Evolutionary conservation across 495 filamentous ascomycete genomes (phyloP).

Genomic region (Lasiosphaeria hispida): DNA sequence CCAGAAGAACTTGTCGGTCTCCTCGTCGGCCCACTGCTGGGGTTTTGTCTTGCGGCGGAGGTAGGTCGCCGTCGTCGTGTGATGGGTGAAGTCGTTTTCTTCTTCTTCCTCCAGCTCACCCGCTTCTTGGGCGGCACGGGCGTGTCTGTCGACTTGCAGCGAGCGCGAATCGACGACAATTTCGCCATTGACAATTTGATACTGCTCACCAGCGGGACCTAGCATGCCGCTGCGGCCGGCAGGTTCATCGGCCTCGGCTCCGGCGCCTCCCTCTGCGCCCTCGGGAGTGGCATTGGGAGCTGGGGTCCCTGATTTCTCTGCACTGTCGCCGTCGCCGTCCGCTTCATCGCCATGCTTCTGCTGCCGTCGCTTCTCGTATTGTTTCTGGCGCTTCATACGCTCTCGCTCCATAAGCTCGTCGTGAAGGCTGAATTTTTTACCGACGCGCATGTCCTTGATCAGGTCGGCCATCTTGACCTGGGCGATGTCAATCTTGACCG

Average conservation of each 20-base stretch:
- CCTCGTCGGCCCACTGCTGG: constrained; percentile 71
- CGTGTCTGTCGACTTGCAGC: constrained; percentile 75
- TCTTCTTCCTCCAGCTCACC: constrained; percentile 64
- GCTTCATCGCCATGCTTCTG: constrained; percentile 14
- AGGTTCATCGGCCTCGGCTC: not conserved
- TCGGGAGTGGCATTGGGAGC: constrained; percentile 1
- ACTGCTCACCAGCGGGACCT: constrained; percentile 25
- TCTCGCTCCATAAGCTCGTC: constrained; percentile 52
- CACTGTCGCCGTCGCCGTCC: not conserved
- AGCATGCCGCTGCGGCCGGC: constrained; percentile 2
- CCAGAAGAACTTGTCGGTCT: constrained; percentile 82
- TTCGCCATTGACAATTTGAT: constrained; percentile 73
- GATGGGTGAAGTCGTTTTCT: constrained; percentile 79
- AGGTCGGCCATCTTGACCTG: constrained; percentile 81
- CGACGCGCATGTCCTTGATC: constrained; percentile 70
- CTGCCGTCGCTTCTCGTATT: constrained; percentile 34
- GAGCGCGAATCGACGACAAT: constrained; percentile 78
- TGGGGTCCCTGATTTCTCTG: constrained; percentile 1
- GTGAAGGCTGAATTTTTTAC: constrained; percentile 74
- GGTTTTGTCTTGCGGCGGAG: constrained; percentile 62
- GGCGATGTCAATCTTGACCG: constrained; percentile 62
- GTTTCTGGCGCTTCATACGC: constrained; percentile 40
- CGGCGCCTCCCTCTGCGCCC: not conserved
- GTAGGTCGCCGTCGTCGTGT: constrained; percentile 71
- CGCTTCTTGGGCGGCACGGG: constrained; percentile 56